Percentiles rank a stretch among this genome's conserved stretches.
These are phyloP conservation scores for Cadophora gregata DNA, from an alignment of 2,329 filamentous ascomycete genomes.

Conservation along the genomic window DNA sequence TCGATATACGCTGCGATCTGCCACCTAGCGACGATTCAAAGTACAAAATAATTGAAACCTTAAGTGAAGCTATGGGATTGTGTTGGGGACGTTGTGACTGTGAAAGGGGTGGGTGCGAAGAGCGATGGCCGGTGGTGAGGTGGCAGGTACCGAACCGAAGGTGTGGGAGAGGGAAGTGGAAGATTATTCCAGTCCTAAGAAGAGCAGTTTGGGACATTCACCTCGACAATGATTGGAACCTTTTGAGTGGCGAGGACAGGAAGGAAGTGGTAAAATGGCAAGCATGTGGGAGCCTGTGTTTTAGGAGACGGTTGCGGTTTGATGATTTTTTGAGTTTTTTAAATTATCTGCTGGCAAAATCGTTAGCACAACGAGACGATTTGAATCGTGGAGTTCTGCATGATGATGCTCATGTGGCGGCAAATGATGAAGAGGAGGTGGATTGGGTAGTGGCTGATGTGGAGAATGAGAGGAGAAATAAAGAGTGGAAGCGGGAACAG, in stretches of 20 bases:
- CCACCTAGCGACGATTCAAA: neutral
- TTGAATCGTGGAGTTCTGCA: no score
- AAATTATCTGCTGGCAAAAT: neutral
- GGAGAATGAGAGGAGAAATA: neutral
- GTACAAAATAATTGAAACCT: neutral
- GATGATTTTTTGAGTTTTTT: neutral
- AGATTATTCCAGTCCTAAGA: neutral
- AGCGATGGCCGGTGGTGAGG: neutral
- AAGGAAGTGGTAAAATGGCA: neutral
- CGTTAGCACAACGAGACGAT: no score
- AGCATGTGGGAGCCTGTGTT: neutral
- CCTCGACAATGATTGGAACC: neutral
- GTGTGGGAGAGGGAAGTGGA: slow-evolving; percentile 5
- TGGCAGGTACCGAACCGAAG: slow-evolving; percentile 4
- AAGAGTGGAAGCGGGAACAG: neutral
- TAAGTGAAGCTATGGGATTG: neutral
- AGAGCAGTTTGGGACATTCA: neutral
- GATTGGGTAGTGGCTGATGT: neutral
- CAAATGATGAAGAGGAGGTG: neutral
- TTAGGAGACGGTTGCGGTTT: neutral
- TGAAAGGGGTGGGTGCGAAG: neutral
- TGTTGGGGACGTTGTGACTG: neutral
- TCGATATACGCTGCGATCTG: neutral
- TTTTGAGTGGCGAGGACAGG: neutral
- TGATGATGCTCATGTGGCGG: no score